phyloP scores from a whole-genome alignment of 164 flowering plant genomes.

The Taxillus chinensis region DNA sequence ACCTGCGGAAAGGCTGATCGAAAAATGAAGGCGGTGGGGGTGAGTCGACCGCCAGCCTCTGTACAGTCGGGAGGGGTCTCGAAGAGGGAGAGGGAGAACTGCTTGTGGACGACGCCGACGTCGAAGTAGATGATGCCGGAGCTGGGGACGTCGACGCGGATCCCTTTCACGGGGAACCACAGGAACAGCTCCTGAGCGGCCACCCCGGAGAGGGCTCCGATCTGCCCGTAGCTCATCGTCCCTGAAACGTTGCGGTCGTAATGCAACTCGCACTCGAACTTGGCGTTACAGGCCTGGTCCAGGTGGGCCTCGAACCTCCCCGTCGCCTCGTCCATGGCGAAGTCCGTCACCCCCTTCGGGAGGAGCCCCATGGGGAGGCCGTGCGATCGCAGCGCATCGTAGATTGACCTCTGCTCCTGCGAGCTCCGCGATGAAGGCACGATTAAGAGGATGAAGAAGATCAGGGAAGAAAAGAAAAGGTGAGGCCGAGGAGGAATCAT shows the following conservation, averaged over 20 bases:
- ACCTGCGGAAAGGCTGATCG: neutral
- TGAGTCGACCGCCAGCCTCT: slow-evolving; percentile 2
- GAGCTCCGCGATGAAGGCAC: neutral
- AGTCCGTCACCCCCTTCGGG: slow-evolving; percentile 34
- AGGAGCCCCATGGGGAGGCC: slow-evolving; percentile 33
- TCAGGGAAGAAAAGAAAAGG: too few species aligned
- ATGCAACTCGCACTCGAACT: slow-evolving; percentile 31
- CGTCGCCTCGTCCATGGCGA: slow-evolving; percentile 12
- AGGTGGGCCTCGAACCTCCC: slow-evolving; percentile 32
- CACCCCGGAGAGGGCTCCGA: slow-evolving; percentile 28
- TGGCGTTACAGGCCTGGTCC: slow-evolving; percentile 29
- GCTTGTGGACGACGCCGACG: slow-evolving; percentile 33
- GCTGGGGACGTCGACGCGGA: slow-evolving; percentile 39
- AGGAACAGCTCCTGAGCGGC: slow-evolving; percentile 38
- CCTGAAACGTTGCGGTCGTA: slow-evolving; percentile 36
- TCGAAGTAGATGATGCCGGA: slow-evolving; percentile 41
- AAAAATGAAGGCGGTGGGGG: neutral
- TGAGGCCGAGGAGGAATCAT: too few species aligned
- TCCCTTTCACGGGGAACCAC: slow-evolving; percentile 41
- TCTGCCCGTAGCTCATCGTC: slow-evolving; percentile 29
- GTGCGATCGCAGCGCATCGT: slow-evolving; percentile 23
- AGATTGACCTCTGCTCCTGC: slow-evolving; percentile 10
- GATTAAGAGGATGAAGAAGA: neutral
- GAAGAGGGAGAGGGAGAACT: slow-evolving; percentile 34
- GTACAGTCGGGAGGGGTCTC: slow-evolving; percentile 34